These are phyloP conservation scores for Avicennia marina DNA, from an alignment of 257 asterid genomes.

Conservation along the genomic window DNA sequence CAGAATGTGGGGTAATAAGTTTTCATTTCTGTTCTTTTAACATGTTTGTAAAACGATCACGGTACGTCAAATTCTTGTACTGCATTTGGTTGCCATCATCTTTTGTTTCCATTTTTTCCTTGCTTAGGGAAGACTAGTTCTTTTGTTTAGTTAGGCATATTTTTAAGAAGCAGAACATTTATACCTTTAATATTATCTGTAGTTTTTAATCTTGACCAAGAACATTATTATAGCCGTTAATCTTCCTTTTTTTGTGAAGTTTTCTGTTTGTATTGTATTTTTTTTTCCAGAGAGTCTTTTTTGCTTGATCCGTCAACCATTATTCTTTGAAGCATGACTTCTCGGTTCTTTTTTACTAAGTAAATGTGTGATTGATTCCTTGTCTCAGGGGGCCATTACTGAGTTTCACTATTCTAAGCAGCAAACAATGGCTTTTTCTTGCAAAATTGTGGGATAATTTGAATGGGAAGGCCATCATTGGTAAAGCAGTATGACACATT, in stretches of 20 bases:
- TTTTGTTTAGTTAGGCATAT: not conserved
- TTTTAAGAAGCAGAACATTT: not conserved
- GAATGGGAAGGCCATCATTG: slow-evolving; percentile 3
- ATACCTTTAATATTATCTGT: not conserved
- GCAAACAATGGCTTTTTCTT: slow-evolving; percentile 1
- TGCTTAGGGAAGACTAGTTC: slow-evolving; percentile 1
- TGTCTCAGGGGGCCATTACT: not conserved
- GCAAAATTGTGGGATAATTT: slow-evolving; percentile 4
- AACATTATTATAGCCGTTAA: not conserved
- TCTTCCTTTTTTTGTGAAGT: not conserved
- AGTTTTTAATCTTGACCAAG: slow-evolving; percentile 1
- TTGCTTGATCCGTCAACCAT: not conserved
- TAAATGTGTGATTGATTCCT: not conserved
- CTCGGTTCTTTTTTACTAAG: not conserved
- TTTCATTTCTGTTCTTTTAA: not conserved
- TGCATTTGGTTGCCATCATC: not conserved
- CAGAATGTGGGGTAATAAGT: slow-evolving; percentile 54
- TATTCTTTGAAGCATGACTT: not conserved
- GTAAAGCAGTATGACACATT: slow-evolving; percentile 11
- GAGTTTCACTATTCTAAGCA: slow-evolving; percentile 6
- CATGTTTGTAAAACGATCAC: not conserved
- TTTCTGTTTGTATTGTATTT: not conserved
- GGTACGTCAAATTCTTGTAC: slow-evolving; percentile 1
- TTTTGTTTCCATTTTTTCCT: not conserved
- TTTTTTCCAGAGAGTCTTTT: not conserved